Evolutionary conservation across 139 green algal genomes (phyloP).

Genomic region (Eudorina sp.): DNA sequence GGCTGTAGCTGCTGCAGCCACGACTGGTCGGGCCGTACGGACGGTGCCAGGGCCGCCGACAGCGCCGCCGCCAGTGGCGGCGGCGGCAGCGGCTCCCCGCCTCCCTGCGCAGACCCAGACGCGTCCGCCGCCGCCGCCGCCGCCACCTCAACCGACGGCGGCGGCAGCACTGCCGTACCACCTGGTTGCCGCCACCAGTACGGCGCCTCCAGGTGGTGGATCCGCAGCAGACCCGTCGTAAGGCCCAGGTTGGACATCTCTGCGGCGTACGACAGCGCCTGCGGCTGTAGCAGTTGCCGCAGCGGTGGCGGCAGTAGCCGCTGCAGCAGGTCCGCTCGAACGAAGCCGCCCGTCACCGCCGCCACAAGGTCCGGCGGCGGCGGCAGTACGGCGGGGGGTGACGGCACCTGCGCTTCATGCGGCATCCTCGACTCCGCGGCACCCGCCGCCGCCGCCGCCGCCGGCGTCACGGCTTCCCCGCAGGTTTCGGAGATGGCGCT

Average conservation of each 20-base stretch:
- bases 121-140: background rate
- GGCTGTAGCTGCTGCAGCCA: constrained; percentile 23
- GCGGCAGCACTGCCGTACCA: background rate
- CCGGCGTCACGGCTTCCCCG: background rate
- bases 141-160: background rate
- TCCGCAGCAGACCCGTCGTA: background rate
- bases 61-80: background rate
- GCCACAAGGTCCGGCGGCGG: constrained; percentile 7
- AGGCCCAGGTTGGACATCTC: background rate
- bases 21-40: background rate
- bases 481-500: background rate
- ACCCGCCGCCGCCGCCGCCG: background rate
- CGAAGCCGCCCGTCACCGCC: background rate
- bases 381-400: background rate
- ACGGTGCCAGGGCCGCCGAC: background rate
- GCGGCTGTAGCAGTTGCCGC: constrained; percentile 8
- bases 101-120: no score
- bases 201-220: constrained; percentile 10
- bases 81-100: no score
- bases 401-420: background rate
- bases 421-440: background rate
- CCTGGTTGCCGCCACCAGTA: constrained; percentile 21
- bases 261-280: constrained; percentile 35
- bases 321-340: constrained; percentile 14
- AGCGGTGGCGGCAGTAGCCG: constrained; percentile 31